Evolutionary conservation across 148 eudicot genomes (phyloP).

Genomic region (Drosera capensis): DNA sequence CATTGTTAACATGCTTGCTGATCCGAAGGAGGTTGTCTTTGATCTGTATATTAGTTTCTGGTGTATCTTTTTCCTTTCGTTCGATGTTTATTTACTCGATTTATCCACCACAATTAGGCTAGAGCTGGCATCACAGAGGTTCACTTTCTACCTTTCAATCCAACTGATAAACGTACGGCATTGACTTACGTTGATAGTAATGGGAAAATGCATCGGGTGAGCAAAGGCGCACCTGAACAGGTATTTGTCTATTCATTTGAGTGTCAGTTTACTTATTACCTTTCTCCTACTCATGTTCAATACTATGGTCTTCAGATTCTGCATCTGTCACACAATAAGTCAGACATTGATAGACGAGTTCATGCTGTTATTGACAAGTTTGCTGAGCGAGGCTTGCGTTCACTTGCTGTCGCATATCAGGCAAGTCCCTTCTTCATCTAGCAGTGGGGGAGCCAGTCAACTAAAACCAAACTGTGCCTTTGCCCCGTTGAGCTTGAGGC

Average conservation of each 20-base stretch:
- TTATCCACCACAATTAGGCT: slow-evolving; percentile 33
- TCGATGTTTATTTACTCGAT: slow-evolving; percentile 5
- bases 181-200: slow-evolving; percentile 71
- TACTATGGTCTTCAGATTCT: slow-evolving; percentile 40
- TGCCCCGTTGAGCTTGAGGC: too few relatives aligned
- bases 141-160: slow-evolving; percentile 93
- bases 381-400: slow-evolving; percentile 93
- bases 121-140: slow-evolving; percentile 88
- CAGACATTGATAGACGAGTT: slow-evolving; percentile 89
- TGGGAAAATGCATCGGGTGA: slow-evolving; percentile 93
- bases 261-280: not conserved
- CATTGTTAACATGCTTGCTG: slow-evolving; percentile 87
- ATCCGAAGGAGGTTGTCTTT: slow-evolving; percentile 75
- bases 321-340: slow-evolving; percentile 74
- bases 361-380: slow-evolving; percentile 92
- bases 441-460: too few relatives aligned
- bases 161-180: slow-evolving; percentile 95
- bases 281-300: slow-evolving; percentile 4
- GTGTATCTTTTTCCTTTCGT: not conserved
- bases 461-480: too few relatives aligned
- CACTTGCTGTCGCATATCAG: slow-evolving; percentile 97
- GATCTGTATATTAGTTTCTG: not conserved
- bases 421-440: slow-evolving; percentile 18
- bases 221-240: slow-evolving; percentile 99
- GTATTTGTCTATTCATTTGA: slow-evolving; percentile 18